Percentiles rank a stretch among this genome's conserved stretches.
phyloP scores from a whole-genome alignment of 768 basidiomycete genomes.

The Lactarius hengduanensis region DNA sequence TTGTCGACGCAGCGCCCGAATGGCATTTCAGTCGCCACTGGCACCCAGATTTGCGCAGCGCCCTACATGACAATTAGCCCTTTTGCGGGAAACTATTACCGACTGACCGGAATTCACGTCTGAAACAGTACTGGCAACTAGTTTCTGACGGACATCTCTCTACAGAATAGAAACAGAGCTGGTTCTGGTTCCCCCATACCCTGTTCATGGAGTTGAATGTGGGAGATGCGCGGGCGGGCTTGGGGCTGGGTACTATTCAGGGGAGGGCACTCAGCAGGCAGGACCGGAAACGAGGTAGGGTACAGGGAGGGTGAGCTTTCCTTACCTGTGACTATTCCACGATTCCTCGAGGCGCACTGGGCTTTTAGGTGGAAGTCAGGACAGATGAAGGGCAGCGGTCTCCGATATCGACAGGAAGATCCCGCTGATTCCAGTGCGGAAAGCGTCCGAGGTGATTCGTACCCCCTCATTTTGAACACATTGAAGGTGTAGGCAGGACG shows the following conservation, averaged over 20 bases:
- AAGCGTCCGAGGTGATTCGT: not conserved
- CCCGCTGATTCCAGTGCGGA: not conserved
- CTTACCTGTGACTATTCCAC: not conserved
- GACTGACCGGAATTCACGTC: not conserved
- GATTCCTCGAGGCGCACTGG: not conserved
- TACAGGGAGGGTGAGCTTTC: not conserved
- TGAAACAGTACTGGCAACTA: not conserved
- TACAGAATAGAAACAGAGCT: not conserved
- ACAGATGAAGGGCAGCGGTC: not conserved
- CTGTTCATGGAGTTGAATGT: not conserved
- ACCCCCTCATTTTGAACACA: not conserved
- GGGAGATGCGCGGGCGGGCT: not conserved
- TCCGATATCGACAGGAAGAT: not conserved
- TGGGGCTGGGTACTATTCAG: not conserved
- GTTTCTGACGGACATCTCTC: not conserved
- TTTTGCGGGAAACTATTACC: not conserved
- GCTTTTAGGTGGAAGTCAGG: not conserved
- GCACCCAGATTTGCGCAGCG: not conserved
- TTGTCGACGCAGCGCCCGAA: not conserved
- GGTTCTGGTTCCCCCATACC: not conserved
- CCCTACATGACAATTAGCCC: not conserved
- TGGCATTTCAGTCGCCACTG: not conserved
- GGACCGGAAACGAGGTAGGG: not conserved
- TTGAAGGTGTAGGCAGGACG: not conserved
- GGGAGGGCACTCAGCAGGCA: not conserved